phyloP scores from a whole-genome alignment of 1,284 basidiomycete genomes.

The Ceratobasidium sp. region DNA sequence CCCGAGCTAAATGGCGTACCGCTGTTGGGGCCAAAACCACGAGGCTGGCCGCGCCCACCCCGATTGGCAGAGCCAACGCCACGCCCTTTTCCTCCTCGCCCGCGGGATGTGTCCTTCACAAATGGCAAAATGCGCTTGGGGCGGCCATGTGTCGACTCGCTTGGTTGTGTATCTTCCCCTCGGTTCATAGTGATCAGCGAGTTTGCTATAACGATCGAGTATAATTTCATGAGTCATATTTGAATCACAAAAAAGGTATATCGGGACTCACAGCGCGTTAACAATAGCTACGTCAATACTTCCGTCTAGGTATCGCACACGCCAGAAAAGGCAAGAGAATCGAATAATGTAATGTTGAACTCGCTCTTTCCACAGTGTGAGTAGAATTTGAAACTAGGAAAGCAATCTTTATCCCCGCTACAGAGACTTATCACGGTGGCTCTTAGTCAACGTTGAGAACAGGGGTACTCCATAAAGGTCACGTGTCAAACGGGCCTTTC shows the following conservation, averaged over 20 bases:
- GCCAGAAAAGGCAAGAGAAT: not conserved
- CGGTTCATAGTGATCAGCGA: slow-evolving; percentile 4
- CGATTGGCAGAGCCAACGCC: not conserved
- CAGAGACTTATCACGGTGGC: slow-evolving; percentile 2
- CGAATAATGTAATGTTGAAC: not conserved
- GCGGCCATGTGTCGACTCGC: slow-evolving; percentile 20
- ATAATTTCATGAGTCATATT: not conserved
- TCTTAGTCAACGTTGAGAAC: not conserved
- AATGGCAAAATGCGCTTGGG: slow-evolving; percentile 27
- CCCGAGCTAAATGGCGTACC: not conserved
- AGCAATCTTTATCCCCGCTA: slow-evolving; percentile 23
- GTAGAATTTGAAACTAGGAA: slow-evolving; percentile 14
- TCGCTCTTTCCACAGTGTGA: not conserved
- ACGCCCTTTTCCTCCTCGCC: not conserved
- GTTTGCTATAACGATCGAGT: not conserved
- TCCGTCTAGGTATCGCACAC: not conserved
- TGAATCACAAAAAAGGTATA: not conserved
- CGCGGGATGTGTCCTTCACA: slow-evolving; percentile 23
- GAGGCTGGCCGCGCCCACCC: not conserved
- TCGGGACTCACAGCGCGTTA: not conserved
- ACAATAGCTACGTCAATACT: slow-evolving; percentile 1
- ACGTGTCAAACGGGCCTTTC: slow-evolving; percentile 3
- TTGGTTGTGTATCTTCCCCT: slow-evolving; percentile 25
- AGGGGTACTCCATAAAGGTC: not conserved
- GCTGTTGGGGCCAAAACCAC: not conserved